Base-by-base conservation (phyloP, 1,284 basidiomycete genomes). In the Apiotrichum porosum region DNA sequence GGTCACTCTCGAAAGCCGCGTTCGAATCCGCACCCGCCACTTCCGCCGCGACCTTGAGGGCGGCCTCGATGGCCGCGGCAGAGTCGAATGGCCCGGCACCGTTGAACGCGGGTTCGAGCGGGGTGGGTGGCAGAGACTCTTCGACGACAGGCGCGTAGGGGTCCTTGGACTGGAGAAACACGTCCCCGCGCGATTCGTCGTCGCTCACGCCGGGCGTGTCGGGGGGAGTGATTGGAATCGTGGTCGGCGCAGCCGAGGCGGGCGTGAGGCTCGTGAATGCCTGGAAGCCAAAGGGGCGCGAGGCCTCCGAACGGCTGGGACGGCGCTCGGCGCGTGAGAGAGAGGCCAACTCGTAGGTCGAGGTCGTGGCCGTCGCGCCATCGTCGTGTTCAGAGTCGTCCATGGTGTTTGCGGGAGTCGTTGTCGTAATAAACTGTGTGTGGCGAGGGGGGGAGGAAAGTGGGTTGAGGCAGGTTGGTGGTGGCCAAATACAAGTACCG, bases 51-150 rank as follows among this genome's bases (percentile, higher is more conserved):
- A 32, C 35, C 12, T 37, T 39, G 18, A 13, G 12, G 6, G 31
- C 30, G 4, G 22, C 38, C 31, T 21, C 8, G 8, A 42, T 14
- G 28, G 40, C 39, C n/a, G 14, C 8, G 8, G 26, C 26, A 12
- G 8, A 6, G 26, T 28, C 26, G 26, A 28, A 28, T 64, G 71
- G 6, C 69, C 60, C 4, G n/a, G n/a, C n/a, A 68, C 42, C 9
- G 58, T 51, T 72, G 68, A 18, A 64, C 57, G 6, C 56, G 40
- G 9, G 68, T 66, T 0, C 67, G 68, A 3, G 54, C 66, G 2
- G 59, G 35, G 4, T 71, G 56, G 52, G 68, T 72, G 0, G 56
- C 26, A 69, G 68, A 72, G 9, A 69, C 69, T 1, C 60, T 44
- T 4, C 33, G 33, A 4, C 72, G 70, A 4, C 52, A 6, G 38